These are phyloP conservation scores for Insectozyma bohioensis DNA, from an alignment of 1,139 yeast species.

Conservation along the genomic window DNA sequence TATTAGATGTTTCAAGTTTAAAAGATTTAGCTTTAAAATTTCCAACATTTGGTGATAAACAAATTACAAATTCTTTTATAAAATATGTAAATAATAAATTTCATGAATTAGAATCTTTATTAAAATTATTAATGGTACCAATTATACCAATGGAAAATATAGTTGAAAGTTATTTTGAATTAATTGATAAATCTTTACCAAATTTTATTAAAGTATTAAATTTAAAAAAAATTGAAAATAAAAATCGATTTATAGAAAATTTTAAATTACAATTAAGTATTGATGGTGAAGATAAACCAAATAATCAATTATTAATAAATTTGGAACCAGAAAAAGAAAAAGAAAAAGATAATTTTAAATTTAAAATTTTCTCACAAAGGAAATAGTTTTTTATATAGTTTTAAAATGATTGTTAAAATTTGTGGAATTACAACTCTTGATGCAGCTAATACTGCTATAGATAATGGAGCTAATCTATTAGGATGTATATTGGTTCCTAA, in stretches of 20 bases:
- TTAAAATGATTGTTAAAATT: conserved; percentile 59
- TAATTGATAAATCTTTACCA: conserved; percentile 60
- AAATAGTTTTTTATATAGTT: neutral
- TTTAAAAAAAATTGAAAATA: conserved; percentile 61
- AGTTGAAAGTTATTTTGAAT: conserved; percentile 63
- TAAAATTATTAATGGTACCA: conserved; percentile 66
- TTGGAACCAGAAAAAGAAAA: conserved; percentile 32
- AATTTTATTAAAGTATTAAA: conserved; percentile 67
- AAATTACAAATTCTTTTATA: conserved; percentile 39
- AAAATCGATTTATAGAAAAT: conserved; percentile 54
- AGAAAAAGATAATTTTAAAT: conserved; percentile 58
- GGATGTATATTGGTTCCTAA: conserved; percentile 90
- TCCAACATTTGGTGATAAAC: conserved; percentile 43
- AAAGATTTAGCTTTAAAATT: conserved; percentile 54
- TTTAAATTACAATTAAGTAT: conserved; percentile 59
- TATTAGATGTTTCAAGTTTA: conserved; percentile 66
- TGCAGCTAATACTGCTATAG: conserved; percentile 70
- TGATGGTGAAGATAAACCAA: conserved; percentile 30
- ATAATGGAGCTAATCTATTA: conserved; percentile 68
- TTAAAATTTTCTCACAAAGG: conserved; percentile 41
- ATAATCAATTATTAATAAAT: conserved; percentile 39
- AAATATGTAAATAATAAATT: conserved; percentile 53
- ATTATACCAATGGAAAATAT: conserved; percentile 62
- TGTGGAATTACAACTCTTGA: conserved; percentile 75
- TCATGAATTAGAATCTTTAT: conserved; percentile 55